A percentile compares a stretch with the other conserved stretches of the same genome.
phyloP scores from a whole-genome alignment of 805 yeast species.

The Myxozyma nipponensis region DNA sequence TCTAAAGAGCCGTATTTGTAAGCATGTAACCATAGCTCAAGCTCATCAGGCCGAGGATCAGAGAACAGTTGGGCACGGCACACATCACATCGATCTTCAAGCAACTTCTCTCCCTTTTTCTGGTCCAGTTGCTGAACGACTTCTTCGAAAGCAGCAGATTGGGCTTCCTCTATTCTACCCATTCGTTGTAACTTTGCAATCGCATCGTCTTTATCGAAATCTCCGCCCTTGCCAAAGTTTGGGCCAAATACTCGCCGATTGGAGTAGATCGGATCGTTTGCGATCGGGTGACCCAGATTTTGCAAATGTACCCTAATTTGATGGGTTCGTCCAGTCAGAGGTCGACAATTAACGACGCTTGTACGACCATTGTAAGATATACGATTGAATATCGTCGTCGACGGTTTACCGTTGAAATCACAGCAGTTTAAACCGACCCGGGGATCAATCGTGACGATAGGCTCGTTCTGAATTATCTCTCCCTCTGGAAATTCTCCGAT shows the following conservation, averaged over 20 bases:
- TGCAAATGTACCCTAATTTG: conserved; percentile 93
- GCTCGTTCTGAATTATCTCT: conserved; percentile 57
- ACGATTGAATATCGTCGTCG: conserved; percentile 66
- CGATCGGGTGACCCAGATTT: conserved; percentile 82
- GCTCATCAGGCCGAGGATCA: conserved; percentile 85
- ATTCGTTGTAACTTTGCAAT: conserved; percentile 41
- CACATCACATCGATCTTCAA: conserved; percentile 55
- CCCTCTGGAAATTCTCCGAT: conserved; percentile 74
- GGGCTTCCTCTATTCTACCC: conserved; percentile 30
- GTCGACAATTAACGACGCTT: conserved; percentile 76
- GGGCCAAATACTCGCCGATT: conserved; percentile 78
- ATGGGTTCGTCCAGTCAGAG: conserved; percentile 90
- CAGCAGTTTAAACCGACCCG: conserved; percentile 51
- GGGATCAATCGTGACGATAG: conserved; percentile 69
- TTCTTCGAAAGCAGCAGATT: conserved; percentile 21
- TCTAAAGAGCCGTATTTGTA: conserved; percentile 46
- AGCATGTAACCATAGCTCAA: conserved; percentile 90
- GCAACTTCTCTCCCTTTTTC: conserved; percentile 58
- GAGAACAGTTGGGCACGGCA: conserved; percentile 72
- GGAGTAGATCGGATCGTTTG: conserved; percentile 88
- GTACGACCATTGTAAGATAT: conserved; percentile 59
- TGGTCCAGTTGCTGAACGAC: conserved; percentile 13
- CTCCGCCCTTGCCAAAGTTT: conserved; percentile 58
- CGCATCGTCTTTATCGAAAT: conserved; percentile 49
- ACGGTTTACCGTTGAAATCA: conserved; percentile 47